These are phyloP conservation scores for Jatropha podagrica DNA, from an alignment of 441 rosid genomes.

Conservation along the genomic window DNA sequence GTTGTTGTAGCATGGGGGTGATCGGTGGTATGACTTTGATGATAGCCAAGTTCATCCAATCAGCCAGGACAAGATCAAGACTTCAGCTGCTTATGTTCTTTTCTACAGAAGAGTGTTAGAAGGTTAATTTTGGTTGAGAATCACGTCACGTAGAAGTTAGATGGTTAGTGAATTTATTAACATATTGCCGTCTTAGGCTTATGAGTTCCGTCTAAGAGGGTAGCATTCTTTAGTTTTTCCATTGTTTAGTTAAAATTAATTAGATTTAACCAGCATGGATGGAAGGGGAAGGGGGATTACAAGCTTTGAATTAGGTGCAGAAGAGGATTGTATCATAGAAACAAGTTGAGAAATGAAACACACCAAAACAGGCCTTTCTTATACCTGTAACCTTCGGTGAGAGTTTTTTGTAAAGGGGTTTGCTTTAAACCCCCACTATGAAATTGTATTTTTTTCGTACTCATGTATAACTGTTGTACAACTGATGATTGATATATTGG, in stretches of 20 bases:
- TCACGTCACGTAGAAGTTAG: constrained; percentile 19
- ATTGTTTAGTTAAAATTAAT: constrained; percentile 29
- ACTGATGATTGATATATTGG: constrained; percentile 24
- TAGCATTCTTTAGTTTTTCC: constrained; percentile 40
- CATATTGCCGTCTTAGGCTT: constrained; percentile 25
- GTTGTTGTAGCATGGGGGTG: constrained; percentile 84
- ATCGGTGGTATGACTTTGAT: constrained; percentile 89
- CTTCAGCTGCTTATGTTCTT: constrained; percentile 95
- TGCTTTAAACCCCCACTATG: constrained; percentile 17
- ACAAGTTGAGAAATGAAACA: constrained; percentile 27
- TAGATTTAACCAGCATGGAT: constrained; percentile 15
- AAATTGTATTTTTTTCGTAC: constrained; percentile 24
- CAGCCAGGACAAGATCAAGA: constrained; percentile 79
- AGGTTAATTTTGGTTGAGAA: constrained; percentile 24
- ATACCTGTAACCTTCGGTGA: constrained; percentile 25
- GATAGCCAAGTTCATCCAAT: constrained; percentile 80
- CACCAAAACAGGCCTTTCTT: constrained; percentile 9
- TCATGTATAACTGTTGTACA: constrained; percentile 20
- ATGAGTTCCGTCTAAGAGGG: constrained; percentile 22
- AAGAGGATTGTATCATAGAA: constrained; percentile 42
- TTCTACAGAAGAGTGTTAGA: constrained; percentile 87
- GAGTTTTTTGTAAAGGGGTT: constrained; percentile 23
- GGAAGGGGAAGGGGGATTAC: constrained; percentile 18
- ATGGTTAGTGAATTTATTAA: constrained; percentile 24
- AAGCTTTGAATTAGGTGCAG: constrained; percentile 26